Evolutionary conservation across 257 asterid species (phyloP).

Genomic region (Gentiana dahurica): DNA sequence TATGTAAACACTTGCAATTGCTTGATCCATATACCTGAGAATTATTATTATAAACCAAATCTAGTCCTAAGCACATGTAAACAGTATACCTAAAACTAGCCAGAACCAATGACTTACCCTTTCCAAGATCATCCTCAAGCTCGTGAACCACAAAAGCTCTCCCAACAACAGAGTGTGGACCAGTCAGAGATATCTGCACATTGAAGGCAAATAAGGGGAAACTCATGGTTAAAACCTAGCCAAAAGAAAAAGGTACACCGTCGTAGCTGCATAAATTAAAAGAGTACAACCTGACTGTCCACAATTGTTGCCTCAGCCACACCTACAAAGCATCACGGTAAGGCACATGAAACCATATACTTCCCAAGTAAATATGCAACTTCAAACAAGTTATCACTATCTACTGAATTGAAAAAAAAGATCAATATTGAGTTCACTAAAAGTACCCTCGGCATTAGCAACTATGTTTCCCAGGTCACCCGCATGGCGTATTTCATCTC

Average conservation of each 20-base stretch:
- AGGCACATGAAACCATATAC: slow-evolving; percentile 8
- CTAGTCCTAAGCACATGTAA: background rate
- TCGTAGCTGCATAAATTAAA: slow-evolving; percentile 5
- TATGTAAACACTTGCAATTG: background rate
- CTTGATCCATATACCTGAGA: background rate
- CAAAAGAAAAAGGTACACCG: background rate
- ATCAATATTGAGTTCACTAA: background rate
- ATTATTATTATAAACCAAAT: background rate
- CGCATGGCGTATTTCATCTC: slow-evolving; percentile 93
- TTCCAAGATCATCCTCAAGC: slow-evolving; percentile 93
- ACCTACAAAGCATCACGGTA: slow-evolving; percentile 33
- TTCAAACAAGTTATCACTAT: background rate
- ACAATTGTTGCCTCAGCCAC: slow-evolving; percentile 85
- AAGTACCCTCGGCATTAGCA: slow-evolving; percentile 80
- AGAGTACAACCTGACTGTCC: slow-evolving; percentile 54
- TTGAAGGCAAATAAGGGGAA: slow-evolving; percentile 3
- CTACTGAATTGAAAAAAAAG: slow-evolving; percentile 1
- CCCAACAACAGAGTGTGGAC: slow-evolving; percentile 84
- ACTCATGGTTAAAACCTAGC: background rate
- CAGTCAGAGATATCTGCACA: slow-evolving; percentile 69
- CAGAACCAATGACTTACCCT: slow-evolving; percentile 41
- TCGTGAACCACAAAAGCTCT: slow-evolving; percentile 96
- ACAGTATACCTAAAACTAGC: background rate
- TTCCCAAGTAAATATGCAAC: background rate
- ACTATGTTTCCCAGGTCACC: slow-evolving; percentile 99